Evolutionary conservation across 2,329 filamentous ascomycete genomes (phyloP), one percentile per base, ranked within the genome.

Genomic region (Fusarium tupiense): DNA sequence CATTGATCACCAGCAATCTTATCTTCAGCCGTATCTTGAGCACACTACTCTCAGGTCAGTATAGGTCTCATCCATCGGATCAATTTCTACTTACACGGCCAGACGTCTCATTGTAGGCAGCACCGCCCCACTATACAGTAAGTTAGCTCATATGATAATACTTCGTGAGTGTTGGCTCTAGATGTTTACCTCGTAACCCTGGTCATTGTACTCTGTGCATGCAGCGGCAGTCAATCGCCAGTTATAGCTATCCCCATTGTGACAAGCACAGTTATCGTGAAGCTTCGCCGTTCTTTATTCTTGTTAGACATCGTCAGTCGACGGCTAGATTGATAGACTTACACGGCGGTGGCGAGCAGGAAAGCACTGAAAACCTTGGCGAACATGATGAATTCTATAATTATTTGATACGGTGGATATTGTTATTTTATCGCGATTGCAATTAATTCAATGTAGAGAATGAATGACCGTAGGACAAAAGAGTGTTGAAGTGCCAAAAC

Each of bases 211-310:
- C 8, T 63, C 54, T 1, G 57, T 44, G 61, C 75, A 77, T 8
- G 75, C 75, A 37, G 65, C 62, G 20, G 44, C 71, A 6, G 75
- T 77, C 9, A 77, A 59, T 11, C 75, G 75, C 57, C 52, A 76
- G 54, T 76, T 77, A 29, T 74, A 74, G 33, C 63, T 72, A 3
- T 77, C 70, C 2, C 75, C 75, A 20, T 77, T 77, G 6, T 74
- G 67, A 24, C 75, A 77, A 3, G 72, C 49, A 47, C 75, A 77
- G 37, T 57, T 74, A 12, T 69, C 38, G 49, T 77, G 75, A 13
- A 77, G 75, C 1, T 71, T 61, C 2, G 75, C 75, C 17, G 75
- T 61, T 5, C 75, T 76, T 11, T 35, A 0, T 0, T 8, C 0
- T 2, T 47, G 41, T 75, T 22, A 75, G 31, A 33, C 31, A 33